Conservation (phyloP, 2,329 filamentous ascomycete species). For the Colletotrichum cuscutae region DNA sequence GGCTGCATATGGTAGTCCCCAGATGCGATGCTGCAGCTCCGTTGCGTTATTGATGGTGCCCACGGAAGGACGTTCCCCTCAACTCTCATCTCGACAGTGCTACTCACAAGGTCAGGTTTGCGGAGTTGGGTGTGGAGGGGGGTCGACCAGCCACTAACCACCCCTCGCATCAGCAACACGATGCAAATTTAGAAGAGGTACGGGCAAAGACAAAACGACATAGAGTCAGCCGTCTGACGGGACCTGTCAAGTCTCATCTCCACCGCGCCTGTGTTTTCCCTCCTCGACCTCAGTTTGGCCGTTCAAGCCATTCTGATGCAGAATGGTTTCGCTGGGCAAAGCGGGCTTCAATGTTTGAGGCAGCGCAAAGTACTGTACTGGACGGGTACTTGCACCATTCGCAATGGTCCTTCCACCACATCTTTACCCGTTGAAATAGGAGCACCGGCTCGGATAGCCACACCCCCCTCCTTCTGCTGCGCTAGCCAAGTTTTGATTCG, state of each 20-base stretch:
- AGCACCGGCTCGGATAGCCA: conserved; percentile 16
- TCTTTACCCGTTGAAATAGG: conserved; percentile 26
- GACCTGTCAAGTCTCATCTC: not conserved
- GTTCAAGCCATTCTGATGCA: conserved; percentile 5
- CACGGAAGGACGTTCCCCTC: not conserved
- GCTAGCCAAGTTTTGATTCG: conserved; percentile 3
- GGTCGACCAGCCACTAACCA: conserved; percentile 5
- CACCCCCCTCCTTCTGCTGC: conserved; percentile 3
- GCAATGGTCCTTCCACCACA: not conserved
- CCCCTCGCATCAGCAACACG: not conserved
- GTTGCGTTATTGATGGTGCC: conserved; percentile 17
- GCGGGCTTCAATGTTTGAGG: not conserved
- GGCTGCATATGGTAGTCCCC: conserved; percentile 32
- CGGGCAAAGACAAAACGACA: conserved; percentile 7
- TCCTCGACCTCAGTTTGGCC: not conserved
- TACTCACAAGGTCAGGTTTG: not conserved
- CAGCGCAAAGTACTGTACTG: not conserved
- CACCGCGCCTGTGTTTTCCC: not conserved
- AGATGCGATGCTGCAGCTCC: conserved; percentile 24
- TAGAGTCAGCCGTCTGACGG: conserved; percentile 9
- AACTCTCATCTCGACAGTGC: conserved; percentile 18
- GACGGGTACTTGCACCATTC: conserved; percentile 1
- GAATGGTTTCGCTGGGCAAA: conserved; percentile 22
- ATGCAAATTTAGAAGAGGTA: not conserved
- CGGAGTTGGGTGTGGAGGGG: conserved; percentile 2